Evolutionary conservation across 176 grass and related monocot genomes (phyloP), one percentile per base, ranked within the genome.

Genomic region (Rhynchospora pubera): DNA sequence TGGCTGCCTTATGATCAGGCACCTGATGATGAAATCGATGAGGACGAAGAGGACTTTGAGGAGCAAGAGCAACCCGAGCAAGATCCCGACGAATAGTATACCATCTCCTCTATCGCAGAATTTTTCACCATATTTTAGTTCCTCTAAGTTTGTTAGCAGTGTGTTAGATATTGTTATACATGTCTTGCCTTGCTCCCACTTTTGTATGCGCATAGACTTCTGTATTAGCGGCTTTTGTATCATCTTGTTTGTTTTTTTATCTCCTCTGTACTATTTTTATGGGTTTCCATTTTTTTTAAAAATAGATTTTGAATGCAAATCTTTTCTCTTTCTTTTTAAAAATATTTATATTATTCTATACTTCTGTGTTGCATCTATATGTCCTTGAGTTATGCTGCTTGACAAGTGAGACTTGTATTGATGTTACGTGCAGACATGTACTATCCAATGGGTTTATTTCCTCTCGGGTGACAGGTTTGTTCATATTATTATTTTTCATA

Each of bases 21-120:
- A 9, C 79, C 79, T 65, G 56, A 81, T 6, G 79, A 81, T 65
- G 79, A 81, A 65, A 63, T 63, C 2, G 79, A 65, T 28, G 79
- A 81, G 65, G 79, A 81, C 6, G 79, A 81, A 47, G 32, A 46
- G 56, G 30, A 81, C 42, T 6, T 52, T 19, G 79, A 81, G 61
- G 56, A 79, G 39, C 32, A 59, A 51, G 56, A 57, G 15, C 56
- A 79, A n/a, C 26, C 11, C 9, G 55, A 32, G 56, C 7, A 43
- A 80, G 0, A 21, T 22, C 39, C 68, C 6, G 16, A 50, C 18
- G 15, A 48, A 45, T 60, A 80, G 57, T 80, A 58, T 80, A 42
- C 19, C 30, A 43, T 60, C 43, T 62, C 19, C 30, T 44, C 55
- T 30, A 62, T 57, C 62, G 5, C 19, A 7, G 13, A 60, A 60